Evolutionary conservation across 78 protist species (phyloP).

Genomic region (Dictyostelium citrinum): DNA sequence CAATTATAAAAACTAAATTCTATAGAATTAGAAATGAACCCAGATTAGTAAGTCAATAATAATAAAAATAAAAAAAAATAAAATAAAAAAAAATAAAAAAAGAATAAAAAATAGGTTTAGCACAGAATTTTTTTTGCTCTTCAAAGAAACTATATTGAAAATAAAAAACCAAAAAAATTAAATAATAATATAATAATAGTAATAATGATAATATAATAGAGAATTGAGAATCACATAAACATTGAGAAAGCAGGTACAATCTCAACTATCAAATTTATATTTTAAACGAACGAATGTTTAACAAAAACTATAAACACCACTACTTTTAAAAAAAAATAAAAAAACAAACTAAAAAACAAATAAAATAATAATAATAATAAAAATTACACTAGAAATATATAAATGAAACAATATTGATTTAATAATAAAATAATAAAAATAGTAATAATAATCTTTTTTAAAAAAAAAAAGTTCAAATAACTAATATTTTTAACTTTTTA

Average conservation of each 20-base stretch:
- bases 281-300: neutral
- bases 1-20: neutral
- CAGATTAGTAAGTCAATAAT: conserved; percentile 69
- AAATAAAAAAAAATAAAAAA: neutral
- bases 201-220: too few relatives aligned
- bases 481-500: neutral
- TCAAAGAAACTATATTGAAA: neutral
- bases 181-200: neutral
- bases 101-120: neutral
- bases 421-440: neutral
- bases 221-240: too few relatives aligned
- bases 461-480: neutral
- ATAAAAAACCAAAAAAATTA: neutral
- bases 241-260: neutral
- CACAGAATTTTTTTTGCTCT: neutral
- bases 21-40: conserved; percentile 53
- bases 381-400: too few relatives aligned
- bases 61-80: neutral
- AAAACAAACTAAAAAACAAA: neutral
- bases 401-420: too few relatives aligned
- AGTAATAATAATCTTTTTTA: neutral
- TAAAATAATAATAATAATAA: too few relatives aligned
- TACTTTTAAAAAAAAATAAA: neutral
- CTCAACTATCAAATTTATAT: neutral
- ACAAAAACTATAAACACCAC: neutral